Evolutionary conservation across 2,329 filamentous ascomycete genomes (phyloP), one percentile per base, ranked within the genome.

Genomic region (Xylaria sp.): DNA sequence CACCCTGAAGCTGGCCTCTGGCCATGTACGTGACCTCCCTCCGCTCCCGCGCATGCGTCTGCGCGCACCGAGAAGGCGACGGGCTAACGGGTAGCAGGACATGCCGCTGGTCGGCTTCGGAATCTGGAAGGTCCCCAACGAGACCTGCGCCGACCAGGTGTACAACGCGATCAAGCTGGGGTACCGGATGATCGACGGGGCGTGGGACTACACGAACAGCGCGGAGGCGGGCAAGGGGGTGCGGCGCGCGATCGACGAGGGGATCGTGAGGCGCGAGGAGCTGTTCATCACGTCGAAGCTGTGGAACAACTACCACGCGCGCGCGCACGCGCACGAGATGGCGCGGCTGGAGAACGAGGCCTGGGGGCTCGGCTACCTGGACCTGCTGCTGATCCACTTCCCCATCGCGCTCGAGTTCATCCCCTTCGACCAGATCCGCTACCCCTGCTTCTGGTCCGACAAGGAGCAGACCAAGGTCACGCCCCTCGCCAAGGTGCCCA

Each of bases 361-460:
- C 64, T 78, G 89, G 63, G 80, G 78, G 11, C 74, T 86, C 38
- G 85, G 86, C 54, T 89, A 90, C 67, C 75, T 90, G 52, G 87
- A 90, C 67, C 75, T 90, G 9, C 89, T 82, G 69, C 76, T 90
- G 53, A 88, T 90, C 67, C 86, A 89, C 71, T 90, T 78, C 69
- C 77, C 76, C 56, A 71, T 76, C 55, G 67, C 75, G 2, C 69
- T 75, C 38, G 67, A 76, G 65, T 76, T 75, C 67, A 74, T 78
- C 49, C 71, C 72, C 40, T 72, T 72, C 47, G 69, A 72, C 48
- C 66, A 73, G 60, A 66, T 75, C 49, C 66, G 68, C 42, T 77
- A 66, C 60, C 75, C 75, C 3, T 68, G 66, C 62, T 71, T 69
- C 61, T 70, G 68, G 69, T 59, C 50, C 22, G 69, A 82, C 61